Conservation (phyloP, 768 basidiomycete species). For the Leccinum boreale region DNA sequence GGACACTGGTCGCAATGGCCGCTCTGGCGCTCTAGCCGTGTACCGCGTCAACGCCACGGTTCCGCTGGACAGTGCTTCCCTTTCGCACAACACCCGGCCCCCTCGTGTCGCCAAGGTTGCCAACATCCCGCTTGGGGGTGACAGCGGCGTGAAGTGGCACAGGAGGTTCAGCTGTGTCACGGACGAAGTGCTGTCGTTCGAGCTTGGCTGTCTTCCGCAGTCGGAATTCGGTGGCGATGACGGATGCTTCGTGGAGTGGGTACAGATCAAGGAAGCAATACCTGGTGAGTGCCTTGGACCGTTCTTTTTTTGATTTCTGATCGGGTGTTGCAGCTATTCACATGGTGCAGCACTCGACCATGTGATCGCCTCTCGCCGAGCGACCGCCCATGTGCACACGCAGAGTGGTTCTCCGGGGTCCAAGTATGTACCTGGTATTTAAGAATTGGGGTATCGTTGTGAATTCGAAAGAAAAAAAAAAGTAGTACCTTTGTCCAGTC, state of each 20-base stretch:
- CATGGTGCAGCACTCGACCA: slow-evolving; percentile 10
- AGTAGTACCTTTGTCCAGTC: background rate
- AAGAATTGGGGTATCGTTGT: background rate
- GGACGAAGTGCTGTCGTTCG: slow-evolving; percentile 14
- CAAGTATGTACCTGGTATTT: background rate
- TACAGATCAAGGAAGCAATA: slow-evolving; percentile 10
- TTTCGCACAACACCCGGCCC: slow-evolving; percentile 9
- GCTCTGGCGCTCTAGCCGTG: slow-evolving; percentile 1
- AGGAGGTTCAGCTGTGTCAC: slow-evolving; percentile 7
- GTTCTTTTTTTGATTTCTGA: background rate
- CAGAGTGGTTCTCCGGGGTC: background rate
- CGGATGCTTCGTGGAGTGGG: slow-evolving; percentile 8
- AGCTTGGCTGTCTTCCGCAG: slow-evolving; percentile 8
- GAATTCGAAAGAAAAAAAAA: background rate
- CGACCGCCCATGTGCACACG: background rate
- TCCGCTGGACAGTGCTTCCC: slow-evolving; percentile 6
- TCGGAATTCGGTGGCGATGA: slow-evolving; percentile 8
- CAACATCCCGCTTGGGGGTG: background rate
- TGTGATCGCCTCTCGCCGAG: background rate
- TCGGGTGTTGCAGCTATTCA: slow-evolving; percentile 5
- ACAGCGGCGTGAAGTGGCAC: background rate
- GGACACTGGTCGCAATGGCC: background rate
- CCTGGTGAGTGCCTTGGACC: slow-evolving; percentile 4
- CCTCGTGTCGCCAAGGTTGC: slow-evolving; percentile 6
- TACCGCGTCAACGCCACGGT: slow-evolving; percentile 8